A percentile compares a stretch with the other conserved stretches of the same genome.
phyloP scores from a whole-genome alignment of 78 protist species.

The Chrysochromulina parva region DNA sequence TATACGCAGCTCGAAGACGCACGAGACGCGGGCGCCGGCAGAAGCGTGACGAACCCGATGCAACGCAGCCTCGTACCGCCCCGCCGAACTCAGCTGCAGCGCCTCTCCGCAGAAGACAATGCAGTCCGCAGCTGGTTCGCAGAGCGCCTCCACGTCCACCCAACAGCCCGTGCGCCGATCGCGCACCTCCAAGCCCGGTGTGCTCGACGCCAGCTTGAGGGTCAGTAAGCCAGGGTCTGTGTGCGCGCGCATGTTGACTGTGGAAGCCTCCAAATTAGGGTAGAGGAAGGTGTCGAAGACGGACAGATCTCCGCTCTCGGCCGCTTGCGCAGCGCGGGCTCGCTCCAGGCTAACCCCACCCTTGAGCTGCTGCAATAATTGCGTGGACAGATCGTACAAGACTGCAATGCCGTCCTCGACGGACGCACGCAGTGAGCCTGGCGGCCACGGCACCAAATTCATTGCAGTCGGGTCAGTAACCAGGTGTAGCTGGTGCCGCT shows the following conservation, averaged over 20 bases:
- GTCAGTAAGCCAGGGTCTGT: background rate
- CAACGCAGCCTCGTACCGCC: background rate
- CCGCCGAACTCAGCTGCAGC: background rate
- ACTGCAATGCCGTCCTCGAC: background rate
- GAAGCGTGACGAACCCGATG: background rate
- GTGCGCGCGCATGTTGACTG: background rate
- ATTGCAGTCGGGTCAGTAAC: background rate
- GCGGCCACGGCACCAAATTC: background rate
- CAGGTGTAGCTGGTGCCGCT: background rate
- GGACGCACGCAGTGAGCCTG: background rate
- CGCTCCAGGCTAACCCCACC: background rate
- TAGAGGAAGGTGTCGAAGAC: background rate
- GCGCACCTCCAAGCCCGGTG: background rate
- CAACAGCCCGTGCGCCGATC: background rate
- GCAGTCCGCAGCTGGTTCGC: too few species aligned
- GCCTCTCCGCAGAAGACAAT: background rate
- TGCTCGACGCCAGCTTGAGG: background rate
- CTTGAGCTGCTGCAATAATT: background rate
- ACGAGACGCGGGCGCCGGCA: too few species aligned
- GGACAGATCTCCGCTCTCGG: background rate
- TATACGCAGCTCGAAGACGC: too few species aligned
- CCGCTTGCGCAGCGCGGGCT: background rate
- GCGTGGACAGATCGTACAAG: background rate
- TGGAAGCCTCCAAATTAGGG: background rate
- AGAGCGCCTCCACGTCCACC: background rate